Evolutionary conservation across 768 basidiomycete species (phyloP), one percentile per base, ranked within the genome.

Genomic region (Rhizopogon salebrosus): DNA sequence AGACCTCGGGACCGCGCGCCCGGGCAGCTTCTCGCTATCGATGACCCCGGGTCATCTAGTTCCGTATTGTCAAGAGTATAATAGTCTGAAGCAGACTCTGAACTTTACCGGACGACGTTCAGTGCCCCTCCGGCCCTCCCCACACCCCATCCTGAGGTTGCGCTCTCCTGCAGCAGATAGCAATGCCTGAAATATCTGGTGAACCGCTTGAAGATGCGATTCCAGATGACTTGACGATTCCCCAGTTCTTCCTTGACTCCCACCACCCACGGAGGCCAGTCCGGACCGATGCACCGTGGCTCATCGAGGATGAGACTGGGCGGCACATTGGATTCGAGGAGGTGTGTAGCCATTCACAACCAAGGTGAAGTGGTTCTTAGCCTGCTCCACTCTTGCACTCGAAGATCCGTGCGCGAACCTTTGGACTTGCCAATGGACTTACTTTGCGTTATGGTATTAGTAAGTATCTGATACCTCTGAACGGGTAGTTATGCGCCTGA

Each of bases 201-300:
- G 63, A 54, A 10, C 52, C 58, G 31, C 51, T 67, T 13, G 59
- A 77, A 41, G 71, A 70, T 48, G 57, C 59, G 29, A 79, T 85
- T 46, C 85, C 85, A 8, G 83, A 87, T 58, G 64, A 86, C 65
- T 66, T 87, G 38, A 80, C 78, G 11, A 72, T 87, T 6, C 79
- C 85, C 10, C 85, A 87, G 64, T 87, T 87, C 64, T 72, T 87
- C 46, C 72, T 87, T 13, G 76, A 80, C 48, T 64, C 61, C 23
- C 61, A 69, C 23, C 70, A 77, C 38, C 67, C 73, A 6, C 48
- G 71, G 7, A 62, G 78, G 42, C 84, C 84, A 0, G n/a, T 60
- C 8, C 71, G 84, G 49, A 55, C 66, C 0, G 67, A 71, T 36
- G 60, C 67, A 6, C 82, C 84, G 6, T 85, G 78, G 75, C 68